A percentile compares a stretch with the other conserved stretches of the same genome.
phyloP scores from a whole-genome alignment of 1,284 basidiomycete genomes.

The Ceratobasidium papillatum region DNA sequence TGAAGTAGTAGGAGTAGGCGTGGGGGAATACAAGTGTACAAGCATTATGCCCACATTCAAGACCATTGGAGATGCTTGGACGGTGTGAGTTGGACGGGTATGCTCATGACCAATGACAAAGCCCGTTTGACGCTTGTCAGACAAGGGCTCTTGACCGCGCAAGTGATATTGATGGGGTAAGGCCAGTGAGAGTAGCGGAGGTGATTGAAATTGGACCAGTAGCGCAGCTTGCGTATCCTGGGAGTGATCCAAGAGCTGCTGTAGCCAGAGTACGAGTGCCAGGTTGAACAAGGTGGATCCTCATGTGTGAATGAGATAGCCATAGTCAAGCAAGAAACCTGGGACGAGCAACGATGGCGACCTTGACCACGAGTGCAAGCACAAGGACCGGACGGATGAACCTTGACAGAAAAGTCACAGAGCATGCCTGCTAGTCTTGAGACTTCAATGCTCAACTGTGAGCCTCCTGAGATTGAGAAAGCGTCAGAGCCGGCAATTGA shows the following conservation, averaged over 20 bases:
- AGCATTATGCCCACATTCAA: constrained; percentile 38
- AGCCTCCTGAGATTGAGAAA: constrained; percentile 59
- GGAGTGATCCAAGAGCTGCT: constrained; percentile 55
- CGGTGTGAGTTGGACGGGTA: constrained; percentile 45
- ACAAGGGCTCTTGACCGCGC: constrained; percentile 48
- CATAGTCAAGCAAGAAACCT: constrained; percentile 65
- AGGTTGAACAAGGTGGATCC: constrained; percentile 49
- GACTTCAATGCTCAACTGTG: constrained; percentile 77
- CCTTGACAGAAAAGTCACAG: constrained; percentile 55
- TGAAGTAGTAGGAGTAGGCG: constrained; percentile 50
- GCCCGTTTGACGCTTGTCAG: constrained; percentile 56
- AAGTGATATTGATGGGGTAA: constrained; percentile 59
- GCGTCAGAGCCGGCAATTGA: constrained; percentile 67
- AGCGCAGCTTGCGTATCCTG: constrained; percentile 72
- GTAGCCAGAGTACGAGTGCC: not conserved
- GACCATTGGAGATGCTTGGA: constrained; percentile 9
- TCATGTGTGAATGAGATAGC: constrained; percentile 84
- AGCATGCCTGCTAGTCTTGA: constrained; percentile 65
- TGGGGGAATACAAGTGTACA: constrained; percentile 49
- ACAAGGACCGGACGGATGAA: constrained; percentile 53
- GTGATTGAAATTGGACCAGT: constrained; percentile 69
- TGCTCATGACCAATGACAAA: constrained; percentile 47
- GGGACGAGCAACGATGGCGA: constrained; percentile 73
- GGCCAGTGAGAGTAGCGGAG: constrained; percentile 71
- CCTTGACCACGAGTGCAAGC: constrained; percentile 67